Percentiles rank a stretch among this genome's conserved stretches.
These are phyloP conservation scores for Blastomyces silverae DNA, from an alignment of 2,329 filamentous ascomycete species.

Conservation along the genomic window DNA sequence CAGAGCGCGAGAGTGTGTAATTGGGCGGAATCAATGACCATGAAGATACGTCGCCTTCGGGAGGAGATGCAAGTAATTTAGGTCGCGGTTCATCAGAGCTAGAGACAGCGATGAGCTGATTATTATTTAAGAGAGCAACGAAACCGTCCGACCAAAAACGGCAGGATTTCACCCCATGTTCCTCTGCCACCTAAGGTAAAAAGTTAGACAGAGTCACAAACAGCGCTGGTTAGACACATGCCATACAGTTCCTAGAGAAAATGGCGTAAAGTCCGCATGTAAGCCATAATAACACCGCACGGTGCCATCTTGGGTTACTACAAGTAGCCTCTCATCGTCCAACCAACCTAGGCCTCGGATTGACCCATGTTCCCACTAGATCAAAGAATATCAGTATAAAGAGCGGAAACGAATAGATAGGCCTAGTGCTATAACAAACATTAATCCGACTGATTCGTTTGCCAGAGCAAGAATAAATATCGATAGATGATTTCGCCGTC, in stretches of 20 bases:
- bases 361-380: conserved; percentile 75
- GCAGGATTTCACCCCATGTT: conserved; percentile 79
- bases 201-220: conserved; percentile 11
- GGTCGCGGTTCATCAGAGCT: conserved; percentile 87
- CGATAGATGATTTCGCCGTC: conserved; percentile 73
- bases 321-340: conserved; percentile 83
- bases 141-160: conserved; percentile 90
- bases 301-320: conserved; percentile 81
- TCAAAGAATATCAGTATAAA: conserved; percentile 18
- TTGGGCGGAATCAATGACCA: conserved; percentile 86
- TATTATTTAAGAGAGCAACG: conserved; percentile 84
- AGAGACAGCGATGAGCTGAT: conserved; percentile 76
- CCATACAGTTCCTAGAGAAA: conserved; percentile 70
- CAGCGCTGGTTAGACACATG: not conserved
- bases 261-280: conserved; percentile 92
- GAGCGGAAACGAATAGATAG: not conserved
- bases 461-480: conserved; percentile 89
- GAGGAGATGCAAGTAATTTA: conserved; percentile 67
- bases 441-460: conserved; percentile 76
- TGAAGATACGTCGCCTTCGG: conserved; percentile 71
- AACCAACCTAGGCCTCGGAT: conserved; percentile 93
- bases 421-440: conserved; percentile 34
- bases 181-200: conserved; percentile 61
- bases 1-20: conserved; percentile 82
- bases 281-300: conserved; percentile 86